Conservation (phyloP, 768 basidiomycete genomes). For the Sistotremastrum niveocremeum region DNA sequence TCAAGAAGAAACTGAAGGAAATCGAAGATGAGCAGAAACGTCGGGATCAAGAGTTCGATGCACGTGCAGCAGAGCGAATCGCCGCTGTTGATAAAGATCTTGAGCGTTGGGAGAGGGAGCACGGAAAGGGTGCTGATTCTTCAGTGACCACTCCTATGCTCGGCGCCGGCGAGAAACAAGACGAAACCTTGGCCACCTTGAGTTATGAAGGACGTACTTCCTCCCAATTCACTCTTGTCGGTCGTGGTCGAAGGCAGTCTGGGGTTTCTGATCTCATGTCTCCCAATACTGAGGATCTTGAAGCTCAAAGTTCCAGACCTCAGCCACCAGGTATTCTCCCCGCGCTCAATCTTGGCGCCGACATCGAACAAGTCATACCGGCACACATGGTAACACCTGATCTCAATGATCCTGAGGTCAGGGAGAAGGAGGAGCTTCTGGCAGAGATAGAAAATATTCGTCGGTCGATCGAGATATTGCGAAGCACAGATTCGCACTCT, state of each 20-base stretch:
- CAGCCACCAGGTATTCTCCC: constrained; percentile 51
- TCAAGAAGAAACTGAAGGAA: constrained; percentile 68
- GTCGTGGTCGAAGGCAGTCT: constrained; percentile 47
- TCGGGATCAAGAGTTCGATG: constrained; percentile 63
- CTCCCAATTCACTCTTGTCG: constrained; percentile 30
- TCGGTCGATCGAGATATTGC: constrained; percentile 62
- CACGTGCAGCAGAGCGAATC: constrained; percentile 58
- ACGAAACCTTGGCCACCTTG: constrained; percentile 28
- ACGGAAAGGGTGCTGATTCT: constrained; percentile 49
- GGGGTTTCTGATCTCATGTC: constrained; percentile 64
- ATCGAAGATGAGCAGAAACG: constrained; percentile 62
- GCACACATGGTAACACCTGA: constrained; percentile 35
- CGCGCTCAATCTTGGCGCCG: constrained; percentile 58
- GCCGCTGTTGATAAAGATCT: constrained; percentile 52
- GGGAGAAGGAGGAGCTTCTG: constrained; percentile 56
- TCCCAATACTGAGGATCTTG: constrained; percentile 48
- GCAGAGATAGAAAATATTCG: constrained; percentile 71
- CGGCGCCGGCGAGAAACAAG: constrained; percentile 33
- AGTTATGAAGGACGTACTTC: constrained; percentile 35
- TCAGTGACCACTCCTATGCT: constrained; percentile 58
- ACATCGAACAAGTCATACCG: constrained; percentile 66
- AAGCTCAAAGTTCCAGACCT: constrained; percentile 23
- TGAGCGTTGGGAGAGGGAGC: constrained; percentile 77
- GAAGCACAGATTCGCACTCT: constrained; percentile 20
- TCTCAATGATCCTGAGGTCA: constrained; percentile 41